phyloP scores from a whole-genome alignment of 768 basidiomycete genomes.

The Neoboletus magnificus region DNA sequence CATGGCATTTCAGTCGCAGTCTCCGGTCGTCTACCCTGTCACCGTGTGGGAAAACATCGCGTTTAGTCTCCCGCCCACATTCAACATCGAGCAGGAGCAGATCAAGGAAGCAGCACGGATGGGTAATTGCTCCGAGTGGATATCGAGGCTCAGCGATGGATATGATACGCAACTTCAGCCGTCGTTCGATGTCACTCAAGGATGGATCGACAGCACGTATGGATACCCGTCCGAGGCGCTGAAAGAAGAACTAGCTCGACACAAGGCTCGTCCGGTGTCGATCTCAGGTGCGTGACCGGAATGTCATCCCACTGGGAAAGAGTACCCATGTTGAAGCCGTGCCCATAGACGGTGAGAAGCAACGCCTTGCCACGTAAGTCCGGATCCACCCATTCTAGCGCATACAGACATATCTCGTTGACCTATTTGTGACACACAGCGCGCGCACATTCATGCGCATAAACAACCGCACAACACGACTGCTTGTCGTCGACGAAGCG shows the following conservation, averaged over 20 bases:
- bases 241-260: conserved; percentile 19
- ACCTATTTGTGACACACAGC: conserved; percentile 21
- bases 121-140: conserved; percentile 31
- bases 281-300: conserved; percentile 16
- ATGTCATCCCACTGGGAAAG: neutral
- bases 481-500: conserved; percentile 58
- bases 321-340: conserved; percentile 1
- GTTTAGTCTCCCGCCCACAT: conserved; percentile 23
- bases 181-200: conserved; percentile 16
- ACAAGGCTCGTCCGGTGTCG: conserved; percentile 22
- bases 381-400: neutral
- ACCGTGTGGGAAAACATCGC: conserved; percentile 44
- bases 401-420: neutral
- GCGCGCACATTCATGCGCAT: conserved; percentile 46
- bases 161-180: conserved; percentile 32
- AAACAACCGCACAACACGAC: conserved; percentile 32
- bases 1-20: conserved; percentile 49
- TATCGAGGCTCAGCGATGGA: conserved; percentile 32
- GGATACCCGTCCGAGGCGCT: conserved; percentile 21
- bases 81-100: conserved; percentile 10
- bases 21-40: conserved; percentile 47
- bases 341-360: conserved; percentile 41
- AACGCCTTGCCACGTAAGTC: conserved; percentile 48
- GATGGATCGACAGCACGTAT: conserved; percentile 20
- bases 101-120: conserved; percentile 33